These are phyloP conservation scores for Sporisorium reilianum DNA, from an alignment of 1,284 basidiomycete genomes.

Conservation along the genomic window DNA sequence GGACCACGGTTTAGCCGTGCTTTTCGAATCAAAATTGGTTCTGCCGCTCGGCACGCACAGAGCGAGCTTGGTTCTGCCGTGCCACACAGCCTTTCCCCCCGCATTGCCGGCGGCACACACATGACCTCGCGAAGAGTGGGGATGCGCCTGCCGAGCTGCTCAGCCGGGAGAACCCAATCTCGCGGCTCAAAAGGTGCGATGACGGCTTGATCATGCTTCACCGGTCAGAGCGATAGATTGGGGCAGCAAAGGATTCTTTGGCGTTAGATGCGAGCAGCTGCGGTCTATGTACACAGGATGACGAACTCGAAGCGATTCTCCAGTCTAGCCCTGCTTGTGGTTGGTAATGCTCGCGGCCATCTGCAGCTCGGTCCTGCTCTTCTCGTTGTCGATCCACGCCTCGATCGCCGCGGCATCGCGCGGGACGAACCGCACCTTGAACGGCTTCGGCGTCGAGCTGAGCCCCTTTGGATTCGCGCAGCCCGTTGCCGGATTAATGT, in stretches of 20 bases:
- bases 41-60: neutral
- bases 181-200: too few species aligned
- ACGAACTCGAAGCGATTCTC: too few species aligned
- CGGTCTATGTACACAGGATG: neutral
- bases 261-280: neutral
- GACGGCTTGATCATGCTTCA: too few species aligned
- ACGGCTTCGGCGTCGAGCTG: constrained; percentile 40
- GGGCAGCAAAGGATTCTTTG: too few species aligned
- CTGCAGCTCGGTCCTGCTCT: constrained; percentile 21
- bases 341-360: constrained; percentile 25
- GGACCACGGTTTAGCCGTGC: neutral
- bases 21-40: neutral
- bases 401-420: constrained; percentile 23
- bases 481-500: constrained; percentile 40
- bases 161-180: neutral
- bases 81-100: neutral
- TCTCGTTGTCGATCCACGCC: constrained; percentile 39
- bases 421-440: constrained; percentile 48
- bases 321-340: neutral
- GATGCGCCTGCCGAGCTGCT: neutral
- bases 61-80: neutral
- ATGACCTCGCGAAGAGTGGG: neutral
- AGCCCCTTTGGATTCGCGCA: constrained; percentile 49
- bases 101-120: neutral
- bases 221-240: too few species aligned